Percentiles rank a stretch among this genome's conserved stretches.
These are phyloP conservation scores for Tuber aestivum DNA, from an alignment of 495 filamentous ascomycete genomes.

Conservation along the genomic window DNA sequence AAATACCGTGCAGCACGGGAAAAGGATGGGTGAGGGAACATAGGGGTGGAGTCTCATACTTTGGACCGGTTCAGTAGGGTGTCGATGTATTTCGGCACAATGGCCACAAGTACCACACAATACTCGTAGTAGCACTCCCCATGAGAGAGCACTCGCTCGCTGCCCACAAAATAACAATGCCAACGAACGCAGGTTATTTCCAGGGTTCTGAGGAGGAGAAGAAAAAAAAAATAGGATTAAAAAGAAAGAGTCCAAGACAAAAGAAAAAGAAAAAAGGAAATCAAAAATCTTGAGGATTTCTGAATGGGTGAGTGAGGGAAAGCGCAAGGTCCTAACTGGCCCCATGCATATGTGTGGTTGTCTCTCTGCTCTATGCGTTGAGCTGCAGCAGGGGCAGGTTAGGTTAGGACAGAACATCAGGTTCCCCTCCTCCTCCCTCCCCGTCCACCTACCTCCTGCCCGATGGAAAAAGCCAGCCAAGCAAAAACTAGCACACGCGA, in stretches of 20 bases:
- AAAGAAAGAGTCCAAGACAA: not conserved
- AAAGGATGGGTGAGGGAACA: not conserved
- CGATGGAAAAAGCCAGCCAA: not conserved
- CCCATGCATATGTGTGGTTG: constrained; percentile 6
- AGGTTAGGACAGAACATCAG: not conserved
- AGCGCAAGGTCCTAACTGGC: constrained; percentile 2
- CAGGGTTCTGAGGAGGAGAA: not conserved
- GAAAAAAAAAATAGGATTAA: not conserved
- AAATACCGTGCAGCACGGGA: not conserved
- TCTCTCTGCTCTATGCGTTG: not conserved
- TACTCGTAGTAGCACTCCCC: not conserved
- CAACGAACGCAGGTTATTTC: not conserved
- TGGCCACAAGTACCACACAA: not conserved
- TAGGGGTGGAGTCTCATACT: not conserved
- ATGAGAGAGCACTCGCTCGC: not conserved
- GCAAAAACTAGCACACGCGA: not conserved
- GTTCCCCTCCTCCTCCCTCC: too few species aligned
- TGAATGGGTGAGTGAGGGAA: not conserved
- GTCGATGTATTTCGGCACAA: not conserved
- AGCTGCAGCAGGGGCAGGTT: constrained; percentile 2
- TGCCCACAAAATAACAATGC: not conserved
- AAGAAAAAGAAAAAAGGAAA: not conserved
- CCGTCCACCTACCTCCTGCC: too few species aligned
- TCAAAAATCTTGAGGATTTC: not conserved
- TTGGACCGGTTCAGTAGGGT: not conserved